These are phyloP conservation scores for Herpetomonas samuelpessoai DNA, from an alignment of 208 protist genomes.

Conservation along the genomic window DNA sequence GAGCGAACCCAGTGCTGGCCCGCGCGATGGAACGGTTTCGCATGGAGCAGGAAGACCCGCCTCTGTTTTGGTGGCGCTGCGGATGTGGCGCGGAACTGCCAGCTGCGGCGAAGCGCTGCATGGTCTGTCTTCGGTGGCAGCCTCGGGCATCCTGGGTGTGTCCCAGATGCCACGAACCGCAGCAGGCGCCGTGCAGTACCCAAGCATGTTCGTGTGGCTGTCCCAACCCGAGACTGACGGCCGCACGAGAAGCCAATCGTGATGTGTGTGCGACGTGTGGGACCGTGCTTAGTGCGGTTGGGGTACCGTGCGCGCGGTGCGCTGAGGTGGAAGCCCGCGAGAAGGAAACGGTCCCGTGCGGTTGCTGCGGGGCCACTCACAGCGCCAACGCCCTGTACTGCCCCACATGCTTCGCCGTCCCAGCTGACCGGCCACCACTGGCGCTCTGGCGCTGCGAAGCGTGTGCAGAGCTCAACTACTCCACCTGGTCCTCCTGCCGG, in stretches of 20 bases:
- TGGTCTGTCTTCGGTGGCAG: constrained; percentile 42
- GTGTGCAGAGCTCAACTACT: constrained; percentile 60
- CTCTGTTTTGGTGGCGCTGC: constrained; percentile 72
- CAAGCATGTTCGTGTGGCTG: constrained; percentile 24
- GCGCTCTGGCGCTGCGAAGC: constrained; percentile 62
- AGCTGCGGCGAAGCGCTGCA: constrained; percentile 52
- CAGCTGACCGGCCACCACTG: constrained; percentile 28
- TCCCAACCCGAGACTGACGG: constrained; percentile 15
- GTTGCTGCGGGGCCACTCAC: constrained; percentile 31
- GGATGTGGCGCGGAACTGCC: constrained; percentile 62
- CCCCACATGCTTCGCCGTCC: constrained; percentile 44
- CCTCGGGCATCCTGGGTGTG: constrained; percentile 58
- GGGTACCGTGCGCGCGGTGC: constrained; percentile 27
- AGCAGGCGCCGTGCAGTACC: constrained; percentile 2
- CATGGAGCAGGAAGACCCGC: constrained; percentile 22
- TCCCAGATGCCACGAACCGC: constrained; percentile 20
- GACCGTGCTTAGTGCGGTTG: constrained; percentile 13
- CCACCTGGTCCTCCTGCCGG: constrained; percentile 65
- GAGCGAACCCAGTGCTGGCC: constrained; percentile 46
- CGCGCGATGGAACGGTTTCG: constrained; percentile 47
- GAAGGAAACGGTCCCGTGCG: constrained; percentile 18
- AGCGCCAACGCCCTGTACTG: constrained; percentile 50
- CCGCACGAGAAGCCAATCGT: not conserved
- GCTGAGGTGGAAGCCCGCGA: constrained; percentile 6
- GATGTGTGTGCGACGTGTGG: constrained; percentile 23